A percentile compares a stretch with the other conserved stretches of the same genome.
These are phyloP conservation scores for Platanus orientalis DNA, from an alignment of 164 flowering plant species.

Conservation along the genomic window DNA sequence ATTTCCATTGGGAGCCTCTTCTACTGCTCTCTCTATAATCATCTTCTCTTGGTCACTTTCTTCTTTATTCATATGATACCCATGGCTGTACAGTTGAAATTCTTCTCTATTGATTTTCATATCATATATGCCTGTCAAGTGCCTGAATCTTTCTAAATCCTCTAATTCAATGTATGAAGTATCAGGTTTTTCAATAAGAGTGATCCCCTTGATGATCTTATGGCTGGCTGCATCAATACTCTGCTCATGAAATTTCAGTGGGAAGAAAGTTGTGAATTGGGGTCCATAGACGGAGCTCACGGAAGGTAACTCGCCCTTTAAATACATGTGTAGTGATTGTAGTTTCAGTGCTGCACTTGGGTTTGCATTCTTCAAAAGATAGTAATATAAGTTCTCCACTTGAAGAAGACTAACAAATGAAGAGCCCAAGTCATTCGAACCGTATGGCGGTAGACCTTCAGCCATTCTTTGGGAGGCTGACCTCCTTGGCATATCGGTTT, in stretches of 20 bases:
- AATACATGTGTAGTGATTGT: slow-evolving; percentile 8
- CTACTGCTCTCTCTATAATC: not conserved
- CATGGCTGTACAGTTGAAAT: slow-evolving; percentile 4
- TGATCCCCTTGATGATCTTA: slow-evolving; percentile 11
- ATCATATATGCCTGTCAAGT: slow-evolving; percentile 9
- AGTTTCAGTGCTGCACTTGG: slow-evolving; percentile 11
- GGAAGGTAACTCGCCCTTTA: slow-evolving; percentile 6
- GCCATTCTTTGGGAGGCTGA: slow-evolving; percentile 17
- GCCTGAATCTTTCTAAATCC: slow-evolving; percentile 16
- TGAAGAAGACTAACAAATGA: slow-evolving; percentile 11
- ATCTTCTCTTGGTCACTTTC: slow-evolving; percentile 1
- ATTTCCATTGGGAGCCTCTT: slow-evolving; percentile 12
- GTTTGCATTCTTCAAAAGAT: slow-evolving; percentile 13
- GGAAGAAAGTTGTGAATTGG: slow-evolving; percentile 15
- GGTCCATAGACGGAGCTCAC: not conserved
- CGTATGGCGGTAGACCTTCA: slow-evolving; percentile 14
- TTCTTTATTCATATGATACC: not conserved
- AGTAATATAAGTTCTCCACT: slow-evolving; percentile 15
- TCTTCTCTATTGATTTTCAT: slow-evolving; percentile 9
- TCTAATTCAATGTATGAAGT: slow-evolving; percentile 8
- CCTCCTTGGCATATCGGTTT: slow-evolving; percentile 17
- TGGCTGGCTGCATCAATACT: not conserved
- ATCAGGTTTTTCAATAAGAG: slow-evolving; percentile 13
- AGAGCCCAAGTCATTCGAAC: slow-evolving; percentile 8
- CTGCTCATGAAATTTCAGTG: slow-evolving; percentile 11